Evolutionary conservation across 768 basidiomycete species (phyloP), one percentile per base, ranked within the genome.

Genomic region (Lyophyllum shimeji): DNA sequence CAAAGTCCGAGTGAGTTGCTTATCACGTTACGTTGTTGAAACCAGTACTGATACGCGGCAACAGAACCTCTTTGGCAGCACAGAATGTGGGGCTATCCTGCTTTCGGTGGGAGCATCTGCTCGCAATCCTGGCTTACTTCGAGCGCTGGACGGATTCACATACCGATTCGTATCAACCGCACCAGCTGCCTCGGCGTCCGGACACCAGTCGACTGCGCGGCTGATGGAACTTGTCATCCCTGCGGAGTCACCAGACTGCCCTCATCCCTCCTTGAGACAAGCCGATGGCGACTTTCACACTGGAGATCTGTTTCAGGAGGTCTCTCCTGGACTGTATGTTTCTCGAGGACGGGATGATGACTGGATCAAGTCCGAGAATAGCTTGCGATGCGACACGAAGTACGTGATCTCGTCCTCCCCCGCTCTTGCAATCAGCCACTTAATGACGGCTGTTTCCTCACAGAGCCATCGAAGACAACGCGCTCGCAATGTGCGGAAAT

Each of bases 1-100:
- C 60, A 82, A 76, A 61, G 69, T 92, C 52, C 81, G 74, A 67
- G 87, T 88, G 69, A 64, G 82, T 69, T 4, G 39, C 24, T 57
- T 65, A 61, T 62, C 50, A 53, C 57, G 59, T 61, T 56, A 39
- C 48, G 39, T 51, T 34, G 51, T 62, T 29, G 47, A 37, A 46
- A 62, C 59, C 57, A 46, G 20, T 46, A 57, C 56, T 74, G 59
- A 72, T 42, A 63, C 65, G 9, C 9, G 5, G 58, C 39, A 47
- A 52, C 70, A 89, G 85, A 92, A 90, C 67, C 75, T 89, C 17
- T 92, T 91, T 65, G 90, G 90, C 17, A 89, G 83, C 68, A 93
- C 90, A 1, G 90, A 93, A 75, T 82, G 87, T 57, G 89, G 88
- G 40, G 85, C 82, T 1, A 87, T 87, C 78, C 73, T 93, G 51